Evolutionary conservation across 2,329 filamentous ascomycete species (phyloP), one percentile per base, ranked within the genome.

Genomic region (Penicillium sp.): DNA sequence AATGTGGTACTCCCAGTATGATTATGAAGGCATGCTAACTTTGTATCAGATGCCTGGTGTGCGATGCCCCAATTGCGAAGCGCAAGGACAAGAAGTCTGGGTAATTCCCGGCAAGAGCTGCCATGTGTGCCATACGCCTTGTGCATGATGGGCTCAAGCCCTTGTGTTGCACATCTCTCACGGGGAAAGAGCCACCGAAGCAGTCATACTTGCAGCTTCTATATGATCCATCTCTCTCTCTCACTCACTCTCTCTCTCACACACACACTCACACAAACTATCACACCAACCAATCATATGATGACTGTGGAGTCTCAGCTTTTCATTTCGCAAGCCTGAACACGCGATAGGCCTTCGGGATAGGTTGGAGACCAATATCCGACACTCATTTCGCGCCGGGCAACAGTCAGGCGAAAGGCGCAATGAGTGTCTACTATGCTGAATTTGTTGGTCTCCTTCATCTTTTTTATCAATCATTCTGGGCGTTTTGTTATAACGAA

Each of bases 71-170:
- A 72, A 59, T 16, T 78, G 75, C 53, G 52, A 62, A 46, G 56
- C 55, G 2, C 51, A 67, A 7, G 73, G 74, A 23, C 61, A 70
- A 48, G 74, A 76, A 59, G 65, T 69, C 23, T 78, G 75, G 75
- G 75, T 78, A 3, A 77, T 77, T 51, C 75, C 75, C 6, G 75
- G 75, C n/a, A 77, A 76, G 55, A 68, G 71, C 57, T 78, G 75
- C 55, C 75, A 76, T 59, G 61, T 72, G 38, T 77, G 75, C 51
- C 70, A 73, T 10, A 71, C 69, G 2, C 55, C 67, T 42, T 69
- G 72, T 62, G 63, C 65, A 41, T 64, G 57, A 65, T 9, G 34
- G 2, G 5, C n/a, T 19, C 16, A 5, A 11, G 13, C 10, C 14
- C 10, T 4, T 16, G 4, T 34, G 16, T n/a, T 47, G 23, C 29